Conservation (phyloP, 83 land plant species). For the Picea abies region DNA sequence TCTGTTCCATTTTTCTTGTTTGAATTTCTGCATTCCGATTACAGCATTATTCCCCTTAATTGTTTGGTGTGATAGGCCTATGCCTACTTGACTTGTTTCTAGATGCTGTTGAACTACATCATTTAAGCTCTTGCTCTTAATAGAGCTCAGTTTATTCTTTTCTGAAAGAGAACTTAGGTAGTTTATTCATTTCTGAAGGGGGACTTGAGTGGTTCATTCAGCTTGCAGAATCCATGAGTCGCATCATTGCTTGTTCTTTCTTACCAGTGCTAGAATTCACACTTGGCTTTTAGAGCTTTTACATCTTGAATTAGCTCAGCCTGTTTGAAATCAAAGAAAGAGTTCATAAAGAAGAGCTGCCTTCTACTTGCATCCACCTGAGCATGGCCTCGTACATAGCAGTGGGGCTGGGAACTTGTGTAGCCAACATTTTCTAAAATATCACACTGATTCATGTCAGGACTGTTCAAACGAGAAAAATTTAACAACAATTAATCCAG, state of each 20-base stretch:
- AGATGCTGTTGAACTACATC: slow-evolving; percentile 42
- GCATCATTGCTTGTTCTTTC: slow-evolving; percentile 44
- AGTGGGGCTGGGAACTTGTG: slow-evolving; percentile 32
- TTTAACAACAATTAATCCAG: not conserved
- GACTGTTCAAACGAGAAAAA: slow-evolving; percentile 39
- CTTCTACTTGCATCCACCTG: slow-evolving; percentile 34
- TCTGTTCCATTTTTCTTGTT: slow-evolving; percentile 43
- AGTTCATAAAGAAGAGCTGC: slow-evolving; percentile 2
- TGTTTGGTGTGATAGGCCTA: slow-evolving; percentile 3
- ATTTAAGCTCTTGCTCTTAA: slow-evolving; percentile 54
- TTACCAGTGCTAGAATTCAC: slow-evolving; percentile 24
- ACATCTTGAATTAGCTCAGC: slow-evolving; percentile 29
- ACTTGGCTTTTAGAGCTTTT: slow-evolving; percentile 15
- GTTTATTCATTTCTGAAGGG: slow-evolving; percentile 28
- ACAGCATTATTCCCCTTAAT: slow-evolving; percentile 30
- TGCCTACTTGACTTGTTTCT: slow-evolving; percentile 12
- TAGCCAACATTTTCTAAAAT: slow-evolving; percentile 75
- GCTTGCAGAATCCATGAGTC: slow-evolving; percentile 17
- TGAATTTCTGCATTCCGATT: slow-evolving; percentile 27
- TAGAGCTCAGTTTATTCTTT: slow-evolving; percentile 31
- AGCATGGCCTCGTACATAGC: slow-evolving; percentile 28
- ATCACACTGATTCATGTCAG: slow-evolving; percentile 82
- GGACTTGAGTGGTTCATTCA: slow-evolving; percentile 16
- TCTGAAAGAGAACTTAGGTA: slow-evolving; percentile 20
- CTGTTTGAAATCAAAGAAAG: slow-evolving; percentile 1